phyloP scores from a whole-genome alignment of 768 basidiomycete species.

The Trametes cingulata region DNA sequence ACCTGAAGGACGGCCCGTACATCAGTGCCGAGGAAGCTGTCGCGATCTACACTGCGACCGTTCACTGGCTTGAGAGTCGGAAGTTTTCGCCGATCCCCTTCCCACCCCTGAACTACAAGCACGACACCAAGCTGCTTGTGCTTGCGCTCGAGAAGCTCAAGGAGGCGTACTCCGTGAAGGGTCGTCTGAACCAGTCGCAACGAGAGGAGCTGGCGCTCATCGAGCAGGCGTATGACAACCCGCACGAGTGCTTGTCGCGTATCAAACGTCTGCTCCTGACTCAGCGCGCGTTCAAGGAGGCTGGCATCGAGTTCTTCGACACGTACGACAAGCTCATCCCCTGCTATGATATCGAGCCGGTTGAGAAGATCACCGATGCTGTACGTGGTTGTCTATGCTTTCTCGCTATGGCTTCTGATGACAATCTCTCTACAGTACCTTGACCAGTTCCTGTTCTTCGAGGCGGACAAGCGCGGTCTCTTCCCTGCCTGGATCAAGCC shows the following conservation, averaged over 20 bases:
- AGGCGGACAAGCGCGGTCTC: constrained; percentile 96
- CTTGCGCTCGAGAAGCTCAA: constrained; percentile 97
- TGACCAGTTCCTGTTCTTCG: constrained; percentile 98
- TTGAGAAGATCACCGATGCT: constrained; percentile 99
- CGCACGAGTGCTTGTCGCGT: constrained; percentile 97
- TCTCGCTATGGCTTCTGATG: constrained; percentile 1
- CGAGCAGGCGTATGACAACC: constrained; percentile 99
- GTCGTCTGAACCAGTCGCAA: constrained; percentile 95
- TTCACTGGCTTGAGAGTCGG: constrained; percentile 97
- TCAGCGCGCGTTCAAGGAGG: constrained; percentile 97
- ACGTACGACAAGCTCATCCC: constrained; percentile 98
- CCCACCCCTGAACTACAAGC: constrained; percentile 98
- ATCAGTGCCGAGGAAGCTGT: constrained; percentile 99
- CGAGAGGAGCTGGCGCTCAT: constrained; percentile 97
- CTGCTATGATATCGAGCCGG: constrained; percentile 98
- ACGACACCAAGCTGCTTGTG: constrained; percentile 96
- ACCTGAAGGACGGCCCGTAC: constrained; percentile 98
- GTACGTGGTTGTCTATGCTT: constrained; percentile 42
- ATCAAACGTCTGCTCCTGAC: constrained; percentile 97
- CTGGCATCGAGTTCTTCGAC: constrained; percentile 96
- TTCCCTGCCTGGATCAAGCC: constrained; percentile 99
- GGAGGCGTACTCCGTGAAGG: constrained; percentile 98
- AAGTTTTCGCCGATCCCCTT: constrained; percentile 99
- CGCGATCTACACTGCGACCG: constrained; percentile 97
- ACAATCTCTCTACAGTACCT: constrained; percentile 59